Conservation (phyloP, 179 eudicot genomes). For the Silene vulgaris region DNA sequence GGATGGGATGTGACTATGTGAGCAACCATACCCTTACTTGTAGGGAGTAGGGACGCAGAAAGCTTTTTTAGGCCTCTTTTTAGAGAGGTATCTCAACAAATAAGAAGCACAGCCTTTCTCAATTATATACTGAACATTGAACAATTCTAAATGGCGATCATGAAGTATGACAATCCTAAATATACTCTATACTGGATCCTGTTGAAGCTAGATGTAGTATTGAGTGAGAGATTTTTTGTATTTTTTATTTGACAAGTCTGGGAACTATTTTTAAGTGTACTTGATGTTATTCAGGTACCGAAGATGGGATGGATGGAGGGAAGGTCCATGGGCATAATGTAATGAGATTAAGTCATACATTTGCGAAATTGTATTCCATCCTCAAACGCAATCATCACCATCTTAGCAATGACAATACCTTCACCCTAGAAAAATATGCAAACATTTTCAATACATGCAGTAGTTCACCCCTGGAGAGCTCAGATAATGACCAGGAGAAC, state of each 20-base stretch:
- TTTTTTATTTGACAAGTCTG: neutral
- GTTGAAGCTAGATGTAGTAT: neutral
- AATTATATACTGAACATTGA: neutral
- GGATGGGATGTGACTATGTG: neutral
- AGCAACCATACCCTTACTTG: neutral
- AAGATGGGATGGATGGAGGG: conserved; percentile 44
- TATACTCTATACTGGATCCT: neutral
- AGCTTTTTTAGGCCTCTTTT: too few species aligned
- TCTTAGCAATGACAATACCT: conserved; percentile 22
- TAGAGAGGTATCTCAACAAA: too few species aligned
- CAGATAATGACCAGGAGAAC: conserved; percentile 39
- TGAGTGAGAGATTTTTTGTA: neutral
- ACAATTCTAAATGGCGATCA: neutral
- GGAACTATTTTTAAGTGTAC: neutral
- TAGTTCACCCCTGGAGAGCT: conserved; percentile 29
- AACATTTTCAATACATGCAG: conserved; percentile 38
- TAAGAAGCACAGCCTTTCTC: neutral
- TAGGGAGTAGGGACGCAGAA: neutral
- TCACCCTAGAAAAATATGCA: conserved; percentile 37
- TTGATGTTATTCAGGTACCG: conserved; percentile 26
- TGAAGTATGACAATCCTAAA: neutral
- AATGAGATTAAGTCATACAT: conserved; percentile 57
- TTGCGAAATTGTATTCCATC: conserved; percentile 63
- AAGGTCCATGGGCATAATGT: conserved; percentile 60
- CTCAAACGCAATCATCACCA: conserved; percentile 36